These are phyloP conservation scores for Turritis glabra DNA, from an alignment of 345 rosid genomes.

Conservation along the genomic window DNA sequence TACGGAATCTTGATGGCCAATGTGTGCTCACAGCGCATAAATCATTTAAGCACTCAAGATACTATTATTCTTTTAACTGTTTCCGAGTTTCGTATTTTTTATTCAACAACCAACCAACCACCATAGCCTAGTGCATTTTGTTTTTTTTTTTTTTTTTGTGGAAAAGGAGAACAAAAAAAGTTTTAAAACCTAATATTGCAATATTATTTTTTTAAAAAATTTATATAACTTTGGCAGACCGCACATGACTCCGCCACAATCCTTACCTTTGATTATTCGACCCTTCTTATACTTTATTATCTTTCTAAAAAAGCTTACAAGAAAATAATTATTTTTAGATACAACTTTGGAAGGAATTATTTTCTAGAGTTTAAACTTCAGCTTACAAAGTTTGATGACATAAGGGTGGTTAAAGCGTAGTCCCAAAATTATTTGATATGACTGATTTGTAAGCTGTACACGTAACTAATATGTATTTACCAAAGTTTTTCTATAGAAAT, in stretches of 20 bases:
- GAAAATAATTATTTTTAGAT: neutral
- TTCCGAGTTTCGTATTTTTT: neutral
- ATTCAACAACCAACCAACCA: neutral
- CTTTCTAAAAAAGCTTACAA: neutral
- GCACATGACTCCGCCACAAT: slow-evolving; percentile 14
- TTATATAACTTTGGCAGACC: neutral
- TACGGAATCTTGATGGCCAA: slow-evolving; percentile 11
- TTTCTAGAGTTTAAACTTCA: neutral
- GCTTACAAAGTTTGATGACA: neutral
- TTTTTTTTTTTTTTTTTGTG: neutral
- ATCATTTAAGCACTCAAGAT: neutral
- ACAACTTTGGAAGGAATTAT: neutral
- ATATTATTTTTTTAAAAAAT: neutral
- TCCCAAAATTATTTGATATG: neutral
- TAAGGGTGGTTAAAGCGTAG: neutral
- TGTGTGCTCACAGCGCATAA: neutral
- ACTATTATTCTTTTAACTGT: neutral
- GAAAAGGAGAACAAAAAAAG: neutral
- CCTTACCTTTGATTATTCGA: slow-evolving; percentile 8
- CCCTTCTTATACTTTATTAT: neutral
- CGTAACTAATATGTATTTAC: neutral
- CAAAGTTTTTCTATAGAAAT: neutral
- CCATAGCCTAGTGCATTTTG: neutral
- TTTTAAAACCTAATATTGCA: neutral
- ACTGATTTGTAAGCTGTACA: neutral